Conservation (phyloP, 371 early-diverging fungal species). For the Chytridium lagenaria region DNA sequence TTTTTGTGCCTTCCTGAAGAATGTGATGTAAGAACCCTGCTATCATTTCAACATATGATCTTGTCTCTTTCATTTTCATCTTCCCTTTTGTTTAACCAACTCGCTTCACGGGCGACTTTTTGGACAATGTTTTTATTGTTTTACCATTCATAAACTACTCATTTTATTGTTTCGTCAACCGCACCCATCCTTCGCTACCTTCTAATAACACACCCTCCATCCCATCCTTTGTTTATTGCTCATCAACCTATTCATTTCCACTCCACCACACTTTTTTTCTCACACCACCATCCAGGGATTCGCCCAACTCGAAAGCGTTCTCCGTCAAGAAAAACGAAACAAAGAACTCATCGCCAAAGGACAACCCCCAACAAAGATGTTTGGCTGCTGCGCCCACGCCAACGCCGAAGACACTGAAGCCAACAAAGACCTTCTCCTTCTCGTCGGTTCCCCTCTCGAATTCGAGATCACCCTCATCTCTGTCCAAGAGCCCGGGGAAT, state of each 20-base stretch:
- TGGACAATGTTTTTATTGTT: no score
- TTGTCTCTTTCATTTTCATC: no score
- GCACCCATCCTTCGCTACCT: no score
- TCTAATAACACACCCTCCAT: no score
- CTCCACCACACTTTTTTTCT: no score
- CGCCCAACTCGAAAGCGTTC: conserved; percentile 51
- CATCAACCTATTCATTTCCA: no score
- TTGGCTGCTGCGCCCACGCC: conserved; percentile 50
- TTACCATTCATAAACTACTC: no score
- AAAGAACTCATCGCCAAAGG: conserved; percentile 42
- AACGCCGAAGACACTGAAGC: conserved; percentile 34
- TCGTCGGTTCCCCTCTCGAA: conserved; percentile 45
- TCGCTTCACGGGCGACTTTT: no score
- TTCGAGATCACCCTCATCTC: conserved; percentile 53
- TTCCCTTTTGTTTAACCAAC: no score
- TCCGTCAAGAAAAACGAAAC: conserved; percentile 52
- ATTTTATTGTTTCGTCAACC: no score
- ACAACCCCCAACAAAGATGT: conserved; percentile 34
- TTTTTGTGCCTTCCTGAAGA: conserved; percentile 56
- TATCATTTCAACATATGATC: no score
- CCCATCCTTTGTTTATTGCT: no score
- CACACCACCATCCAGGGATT: conserved; percentile 38
- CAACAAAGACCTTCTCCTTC: conserved; percentile 30
- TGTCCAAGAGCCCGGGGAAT: conserved; percentile 46
- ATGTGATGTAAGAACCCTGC: conserved; percentile 43